Percentiles rank a stretch among this genome's conserved stretches.
Evolutionary conservation across 192 early-diverging fungal genomes (phyloP).

Genomic region (Coemansia sp.): DNA sequence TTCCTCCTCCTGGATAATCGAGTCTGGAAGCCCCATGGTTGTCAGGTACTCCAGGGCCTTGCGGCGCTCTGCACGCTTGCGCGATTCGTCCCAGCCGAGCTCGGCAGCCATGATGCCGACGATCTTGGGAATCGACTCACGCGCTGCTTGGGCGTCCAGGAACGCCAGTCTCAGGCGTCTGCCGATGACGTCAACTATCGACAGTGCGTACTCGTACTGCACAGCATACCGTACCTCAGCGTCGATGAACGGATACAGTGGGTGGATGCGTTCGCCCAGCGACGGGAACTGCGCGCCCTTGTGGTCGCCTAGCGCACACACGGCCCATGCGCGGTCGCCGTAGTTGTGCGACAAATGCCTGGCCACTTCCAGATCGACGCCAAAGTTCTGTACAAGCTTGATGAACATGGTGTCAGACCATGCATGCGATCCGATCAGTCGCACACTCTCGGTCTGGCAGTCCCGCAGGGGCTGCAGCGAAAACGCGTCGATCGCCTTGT

Average conservation of each 20-base stretch:
- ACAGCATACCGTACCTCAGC: slow-evolving; percentile 92
- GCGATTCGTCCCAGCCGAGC: slow-evolving; percentile 71
- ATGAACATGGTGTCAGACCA: slow-evolving; percentile 95
- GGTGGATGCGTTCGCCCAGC: slow-evolving; percentile 75
- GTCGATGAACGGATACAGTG: slow-evolving; percentile 89
- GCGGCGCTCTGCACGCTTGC: slow-evolving; percentile 68
- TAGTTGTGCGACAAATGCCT: slow-evolving; percentile 88
- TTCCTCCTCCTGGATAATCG: slow-evolving; percentile 29
- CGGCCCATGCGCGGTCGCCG: slow-evolving; percentile 93
- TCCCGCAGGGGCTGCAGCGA: slow-evolving; percentile 63
- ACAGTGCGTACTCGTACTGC: slow-evolving; percentile 89
- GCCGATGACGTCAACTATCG: slow-evolving; percentile 90
- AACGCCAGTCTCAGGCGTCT: slow-evolving; percentile 90
- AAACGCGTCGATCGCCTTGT: slow-evolving; percentile 79
- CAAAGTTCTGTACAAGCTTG: slow-evolving; percentile 93
- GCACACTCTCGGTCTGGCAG: slow-evolving; percentile 75
- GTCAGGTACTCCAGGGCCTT: slow-evolving; percentile 75
- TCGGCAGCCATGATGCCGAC: slow-evolving; percentile 92
- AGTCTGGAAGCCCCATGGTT: slow-evolving; percentile 87
- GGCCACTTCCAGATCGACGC: slow-evolving; percentile 89
- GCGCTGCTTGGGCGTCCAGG: slow-evolving; percentile 88
- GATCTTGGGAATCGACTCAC: slow-evolving; percentile 81
- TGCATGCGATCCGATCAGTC: slow-evolving; percentile 81
- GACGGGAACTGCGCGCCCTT: slow-evolving; percentile 75
- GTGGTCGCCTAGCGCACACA: slow-evolving; percentile 77